These are phyloP conservation scores for Amphichorda felina DNA, from an alignment of 2,329 filamentous ascomycete genomes.

Conservation along the genomic window DNA sequence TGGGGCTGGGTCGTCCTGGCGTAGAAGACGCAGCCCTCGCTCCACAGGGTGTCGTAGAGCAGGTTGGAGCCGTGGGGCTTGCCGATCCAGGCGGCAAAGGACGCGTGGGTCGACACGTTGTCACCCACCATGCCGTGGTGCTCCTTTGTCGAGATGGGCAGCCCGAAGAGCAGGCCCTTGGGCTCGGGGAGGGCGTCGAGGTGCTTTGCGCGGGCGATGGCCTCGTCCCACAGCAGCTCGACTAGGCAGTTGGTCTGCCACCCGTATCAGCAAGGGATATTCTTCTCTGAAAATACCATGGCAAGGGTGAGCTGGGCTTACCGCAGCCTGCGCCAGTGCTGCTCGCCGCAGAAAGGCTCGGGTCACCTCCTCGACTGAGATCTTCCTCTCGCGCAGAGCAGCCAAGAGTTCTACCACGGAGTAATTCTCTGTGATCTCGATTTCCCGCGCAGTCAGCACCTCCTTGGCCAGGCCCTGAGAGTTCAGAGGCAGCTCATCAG, in stretches of 20 bases:
- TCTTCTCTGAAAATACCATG: too few relatives aligned
- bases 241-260: conserved; percentile 23
- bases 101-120: conserved; percentile 27
- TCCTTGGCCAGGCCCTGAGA: conserved; percentile 10
- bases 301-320: too few relatives aligned
- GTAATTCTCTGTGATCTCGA: conserved; percentile 5
- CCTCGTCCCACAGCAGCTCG: conserved; percentile 37
- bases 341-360: conserved; percentile 6
- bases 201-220: conserved; percentile 26
- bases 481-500: conserved; percentile 8
- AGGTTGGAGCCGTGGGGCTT: conserved; percentile 36
- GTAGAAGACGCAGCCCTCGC: conserved; percentile 51
- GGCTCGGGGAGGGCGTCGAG: conserved; percentile 29
- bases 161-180: conserved; percentile 43
- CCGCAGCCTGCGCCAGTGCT: conserved; percentile 6
- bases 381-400: background rate
- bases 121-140: conserved; percentile 30
- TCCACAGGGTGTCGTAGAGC: conserved; percentile 43
- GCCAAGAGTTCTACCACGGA: conserved; percentile 1
- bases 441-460: conserved; percentile 9
- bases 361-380: conserved; percentile 4
- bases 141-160: conserved; percentile 30
- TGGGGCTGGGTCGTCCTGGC: conserved; percentile 60
- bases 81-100: conserved; percentile 39
- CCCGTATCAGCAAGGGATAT: conserved; percentile 1